These are phyloP conservation scores for Apiospora pterosperma DNA, from an alignment of 2,329 filamentous ascomycete species.

Conservation along the genomic window DNA sequence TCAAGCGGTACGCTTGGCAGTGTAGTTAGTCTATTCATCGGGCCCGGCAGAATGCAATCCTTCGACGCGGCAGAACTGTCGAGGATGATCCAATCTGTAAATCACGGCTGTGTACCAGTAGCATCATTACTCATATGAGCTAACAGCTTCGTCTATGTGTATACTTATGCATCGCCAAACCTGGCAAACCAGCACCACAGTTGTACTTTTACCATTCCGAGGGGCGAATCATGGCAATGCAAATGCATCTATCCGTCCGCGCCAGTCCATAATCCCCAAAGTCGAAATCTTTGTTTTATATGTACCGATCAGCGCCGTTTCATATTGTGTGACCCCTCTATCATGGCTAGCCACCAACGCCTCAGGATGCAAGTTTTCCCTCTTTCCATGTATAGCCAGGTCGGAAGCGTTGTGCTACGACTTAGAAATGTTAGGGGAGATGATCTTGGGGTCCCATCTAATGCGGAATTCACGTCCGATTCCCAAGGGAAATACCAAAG, in stretches of 20 bases:
- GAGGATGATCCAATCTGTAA: not conserved
- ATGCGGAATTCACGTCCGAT: not conserved
- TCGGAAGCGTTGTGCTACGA: not conserved
- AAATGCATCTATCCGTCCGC: not conserved
- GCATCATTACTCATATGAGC: not conserved
- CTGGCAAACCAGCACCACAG: not conserved
- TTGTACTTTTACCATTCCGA: not conserved
- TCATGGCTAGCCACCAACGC: slow-evolving; percentile 6
- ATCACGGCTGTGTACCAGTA: not conserved
- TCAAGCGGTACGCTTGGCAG: not conserved
- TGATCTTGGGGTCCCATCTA: not conserved
- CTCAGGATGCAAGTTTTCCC: slow-evolving; percentile 4
- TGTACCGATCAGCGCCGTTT: not conserved
- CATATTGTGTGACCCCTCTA: not conserved
- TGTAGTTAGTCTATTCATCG: not conserved
- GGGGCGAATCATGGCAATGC: not conserved
- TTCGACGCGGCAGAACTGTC: not conserved
- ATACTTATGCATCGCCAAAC: slow-evolving; percentile 2
- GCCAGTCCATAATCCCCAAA: not conserved
- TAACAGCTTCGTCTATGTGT: slow-evolving; percentile 2
- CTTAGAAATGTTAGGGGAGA: not conserved
- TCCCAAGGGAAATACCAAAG: slow-evolving; percentile 1
- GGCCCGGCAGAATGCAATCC: not conserved
- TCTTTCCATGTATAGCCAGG: not conserved
- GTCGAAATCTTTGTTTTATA: not conserved